phyloP scores from a whole-genome alignment of 1,284 basidiomycete genomes.

The Coniophora puteana region DNA sequence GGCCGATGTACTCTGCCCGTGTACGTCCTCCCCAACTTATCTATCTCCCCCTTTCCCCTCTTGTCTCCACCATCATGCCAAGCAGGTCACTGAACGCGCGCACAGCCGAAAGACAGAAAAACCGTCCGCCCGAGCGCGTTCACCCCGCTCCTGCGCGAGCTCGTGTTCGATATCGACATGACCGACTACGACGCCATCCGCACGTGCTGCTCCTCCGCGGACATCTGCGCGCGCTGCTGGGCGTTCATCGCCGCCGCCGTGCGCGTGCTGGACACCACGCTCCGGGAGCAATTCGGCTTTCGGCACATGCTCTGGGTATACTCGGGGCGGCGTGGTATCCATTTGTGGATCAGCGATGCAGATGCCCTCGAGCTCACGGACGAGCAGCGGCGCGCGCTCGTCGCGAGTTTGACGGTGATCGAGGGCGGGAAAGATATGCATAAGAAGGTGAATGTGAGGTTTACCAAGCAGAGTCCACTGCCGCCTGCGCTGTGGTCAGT shows the following conservation, averaged over 20 bases:
- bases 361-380: constrained; percentile 89
- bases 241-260: constrained; percentile 92
- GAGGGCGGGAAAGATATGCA: constrained; percentile 79
- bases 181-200: constrained; percentile 97
- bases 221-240: constrained; percentile 95
- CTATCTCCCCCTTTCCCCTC: too few species aligned
- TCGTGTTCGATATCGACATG: constrained; percentile 99
- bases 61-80: neutral
- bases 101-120: constrained; percentile 87
- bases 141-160: constrained; percentile 80
- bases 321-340: constrained; percentile 96
- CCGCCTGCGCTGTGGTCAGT: constrained; percentile 68
- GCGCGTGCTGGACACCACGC: constrained; percentile 76
- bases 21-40: constrained; percentile 45
- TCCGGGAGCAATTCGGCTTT: constrained; percentile 87
- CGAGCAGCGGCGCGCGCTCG: constrained; percentile 84
- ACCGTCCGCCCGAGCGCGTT: constrained; percentile 77
- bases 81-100: constrained; percentile 7
- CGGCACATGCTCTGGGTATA: constrained; percentile 93
- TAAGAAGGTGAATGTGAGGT: constrained; percentile 82
- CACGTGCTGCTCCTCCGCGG: constrained; percentile 91
- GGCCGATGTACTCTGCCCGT: constrained; percentile 87
- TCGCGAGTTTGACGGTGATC: constrained; percentile 86
- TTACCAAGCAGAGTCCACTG: constrained; percentile 38
- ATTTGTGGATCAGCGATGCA: constrained; percentile 94